These are phyloP conservation scores for Ogataea hybrid DNA, from an alignment of 1,139 yeast species.

Conservation along the genomic window DNA sequence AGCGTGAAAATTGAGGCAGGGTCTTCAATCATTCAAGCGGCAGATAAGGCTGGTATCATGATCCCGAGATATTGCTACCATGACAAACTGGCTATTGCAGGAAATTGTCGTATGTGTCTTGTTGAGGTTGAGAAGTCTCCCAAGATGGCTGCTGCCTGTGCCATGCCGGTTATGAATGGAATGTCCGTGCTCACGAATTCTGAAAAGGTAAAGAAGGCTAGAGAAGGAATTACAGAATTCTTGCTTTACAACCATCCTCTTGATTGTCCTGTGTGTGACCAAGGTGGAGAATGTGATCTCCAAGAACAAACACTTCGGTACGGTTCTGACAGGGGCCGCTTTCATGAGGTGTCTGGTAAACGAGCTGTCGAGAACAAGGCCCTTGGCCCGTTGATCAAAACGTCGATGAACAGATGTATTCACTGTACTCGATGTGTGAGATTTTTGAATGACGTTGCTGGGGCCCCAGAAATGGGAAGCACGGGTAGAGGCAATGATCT, in stretches of 20 bases:
- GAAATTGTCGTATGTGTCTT: constrained; percentile 92
- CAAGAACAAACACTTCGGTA: constrained; percentile 86
- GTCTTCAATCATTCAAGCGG: constrained; percentile 85
- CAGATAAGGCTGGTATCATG: constrained; percentile 86
- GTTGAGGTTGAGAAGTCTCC: constrained; percentile 92
- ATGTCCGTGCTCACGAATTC: constrained; percentile 84
- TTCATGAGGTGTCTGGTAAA: constrained; percentile 77
- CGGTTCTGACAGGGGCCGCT: constrained; percentile 86
- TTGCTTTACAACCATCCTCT: constrained; percentile 85
- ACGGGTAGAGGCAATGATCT: constrained; percentile 89
- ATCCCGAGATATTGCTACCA: constrained; percentile 92
- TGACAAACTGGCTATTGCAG: constrained; percentile 90
- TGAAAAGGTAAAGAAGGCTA: constrained; percentile 77
- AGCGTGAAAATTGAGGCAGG: constrained; percentile 82
- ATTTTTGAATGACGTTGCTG: constrained; percentile 88
- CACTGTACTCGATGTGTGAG: constrained; percentile 93
- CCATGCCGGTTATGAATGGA: constrained; percentile 86
- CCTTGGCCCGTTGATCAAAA: constrained; percentile 85
- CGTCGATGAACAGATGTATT: constrained; percentile 91
- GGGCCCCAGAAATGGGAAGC: constrained; percentile 89
- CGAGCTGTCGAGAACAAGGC: constrained; percentile 91
- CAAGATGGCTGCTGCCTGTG: constrained; percentile 87
- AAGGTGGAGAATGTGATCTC: constrained; percentile 92
- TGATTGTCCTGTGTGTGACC: constrained; percentile 93
- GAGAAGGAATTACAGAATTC: constrained; percentile 92